phyloP scores from a whole-genome alignment of 305 asterid genomes.

The Fraxinus angustifolia region DNA sequence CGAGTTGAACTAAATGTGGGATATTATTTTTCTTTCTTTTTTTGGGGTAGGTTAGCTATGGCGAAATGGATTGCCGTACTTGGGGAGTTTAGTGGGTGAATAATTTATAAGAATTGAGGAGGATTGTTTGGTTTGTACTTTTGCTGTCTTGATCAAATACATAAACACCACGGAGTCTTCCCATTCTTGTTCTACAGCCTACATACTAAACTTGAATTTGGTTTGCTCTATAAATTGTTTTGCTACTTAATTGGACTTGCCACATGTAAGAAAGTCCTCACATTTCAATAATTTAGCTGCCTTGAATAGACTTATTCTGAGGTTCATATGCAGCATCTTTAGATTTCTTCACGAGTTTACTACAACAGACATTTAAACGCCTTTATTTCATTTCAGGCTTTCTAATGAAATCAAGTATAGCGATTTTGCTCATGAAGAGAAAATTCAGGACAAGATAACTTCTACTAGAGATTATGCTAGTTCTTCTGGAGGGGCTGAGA shows the following conservation, averaged over 20 bases:
- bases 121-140: constrained; percentile 1
- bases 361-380: background rate
- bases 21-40: background rate
- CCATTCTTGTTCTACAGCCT: background rate
- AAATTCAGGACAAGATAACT: constrained; percentile 42
- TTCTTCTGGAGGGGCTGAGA: constrained; percentile 51
- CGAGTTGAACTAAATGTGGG: background rate
- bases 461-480: constrained; percentile 53
- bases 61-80: background rate
- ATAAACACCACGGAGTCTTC: background rate
- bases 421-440: constrained; percentile 70
- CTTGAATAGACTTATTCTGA: background rate
- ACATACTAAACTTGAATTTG: background rate
- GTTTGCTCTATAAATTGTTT: background rate
- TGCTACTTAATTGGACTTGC: background rate
- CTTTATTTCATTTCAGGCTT: constrained; percentile 41
- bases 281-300: background rate
- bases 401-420: constrained; percentile 69
- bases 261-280: background rate
- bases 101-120: background rate
- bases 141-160: background rate
- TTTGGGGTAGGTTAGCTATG: background rate
- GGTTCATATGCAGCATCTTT: background rate
- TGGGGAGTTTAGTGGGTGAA: background rate
- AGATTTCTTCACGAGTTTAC: background rate